Evolutionary conservation across 2,329 filamentous ascomycete genomes (phyloP).

Genomic region (Hypoxylon sp.): DNA sequence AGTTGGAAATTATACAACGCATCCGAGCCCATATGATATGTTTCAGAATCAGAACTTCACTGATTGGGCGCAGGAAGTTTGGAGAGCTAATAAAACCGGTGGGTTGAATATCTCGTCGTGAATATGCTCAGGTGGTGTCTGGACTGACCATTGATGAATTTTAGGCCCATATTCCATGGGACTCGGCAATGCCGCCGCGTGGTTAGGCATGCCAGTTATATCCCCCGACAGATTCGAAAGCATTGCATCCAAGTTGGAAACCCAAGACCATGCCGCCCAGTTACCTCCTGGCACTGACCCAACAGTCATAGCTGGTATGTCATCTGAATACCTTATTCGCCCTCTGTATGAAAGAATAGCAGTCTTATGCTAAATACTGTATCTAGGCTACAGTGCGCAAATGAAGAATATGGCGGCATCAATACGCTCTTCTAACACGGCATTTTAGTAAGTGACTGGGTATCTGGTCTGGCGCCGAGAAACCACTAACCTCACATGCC

Average conservation of each 20-base stretch:
- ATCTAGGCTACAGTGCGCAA: conserved; percentile 49
- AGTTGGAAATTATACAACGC: conserved; percentile 42
- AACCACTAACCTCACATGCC: conserved; percentile 20
- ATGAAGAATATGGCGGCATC: conserved; percentile 49
- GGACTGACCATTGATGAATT: not conserved
- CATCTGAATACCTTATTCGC: not conserved
- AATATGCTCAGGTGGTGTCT: conserved; percentile 12
- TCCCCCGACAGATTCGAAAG: conserved; percentile 44
- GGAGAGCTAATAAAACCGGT: conserved; percentile 43
- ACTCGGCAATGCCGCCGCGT: conserved; percentile 48
- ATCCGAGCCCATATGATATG: conserved; percentile 45
- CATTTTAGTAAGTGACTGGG: conserved; percentile 43
- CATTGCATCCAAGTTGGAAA: conserved; percentile 46
- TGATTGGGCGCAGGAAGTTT: conserved; percentile 43
- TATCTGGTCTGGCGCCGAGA: not conserved
- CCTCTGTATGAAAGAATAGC: not conserved
- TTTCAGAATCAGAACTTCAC: conserved; percentile 40
- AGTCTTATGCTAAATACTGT: too few species aligned
- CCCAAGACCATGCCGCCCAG: conserved; percentile 46
- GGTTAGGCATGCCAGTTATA: conserved; percentile 49
- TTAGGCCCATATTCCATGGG: conserved; percentile 48
- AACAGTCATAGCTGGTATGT: conserved; percentile 46
- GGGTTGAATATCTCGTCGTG: conserved; percentile 1
- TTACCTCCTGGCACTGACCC: conserved; percentile 46
- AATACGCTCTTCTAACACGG: conserved; percentile 48